Percentiles rank a stretch among this genome's conserved stretches.
phyloP scores from a whole-genome alignment of 164 flowering plant species.

The Magnolia kwangsiensis region DNA sequence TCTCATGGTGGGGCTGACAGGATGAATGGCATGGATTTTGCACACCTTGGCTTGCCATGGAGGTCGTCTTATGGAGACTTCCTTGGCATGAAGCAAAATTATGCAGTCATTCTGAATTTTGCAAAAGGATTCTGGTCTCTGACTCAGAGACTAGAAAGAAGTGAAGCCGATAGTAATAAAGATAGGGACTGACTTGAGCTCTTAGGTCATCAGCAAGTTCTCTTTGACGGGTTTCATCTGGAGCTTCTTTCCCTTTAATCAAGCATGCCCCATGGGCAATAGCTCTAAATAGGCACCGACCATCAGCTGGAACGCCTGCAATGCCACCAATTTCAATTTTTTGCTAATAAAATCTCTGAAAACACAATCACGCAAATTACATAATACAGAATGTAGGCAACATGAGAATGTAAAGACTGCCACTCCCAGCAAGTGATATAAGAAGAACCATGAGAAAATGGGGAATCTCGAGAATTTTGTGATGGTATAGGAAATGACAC shows the following conservation, averaged over 20 bases:
- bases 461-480: background rate
- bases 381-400: background rate
- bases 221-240: slow-evolving; percentile 61
- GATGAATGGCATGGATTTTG: too few species aligned
- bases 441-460: background rate
- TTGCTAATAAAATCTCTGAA: background rate
- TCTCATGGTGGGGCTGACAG: too few species aligned
- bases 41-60: too few species aligned
- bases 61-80: background rate
- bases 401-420: background rate
- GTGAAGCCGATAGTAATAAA: background rate
- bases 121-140: background rate
- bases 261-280: slow-evolving; percentile 70
- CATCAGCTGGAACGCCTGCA: slow-evolving; percentile 73
- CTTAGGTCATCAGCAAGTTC: slow-evolving; percentile 90
- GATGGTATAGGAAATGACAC: too few species aligned
- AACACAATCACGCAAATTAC: background rate
- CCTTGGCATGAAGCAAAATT: background rate
- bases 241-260: slow-evolving; percentile 68
- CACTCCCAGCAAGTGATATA: background rate
- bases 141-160: background rate
- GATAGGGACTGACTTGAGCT: slow-evolving; percentile 44
- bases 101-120: background rate
- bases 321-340: background rate
- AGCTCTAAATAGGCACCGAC: slow-evolving; percentile 88